These are phyloP conservation scores for Pythium vanterpoolii DNA, from an alignment of 352 stramenopile genomes.

Conservation along the genomic window DNA sequence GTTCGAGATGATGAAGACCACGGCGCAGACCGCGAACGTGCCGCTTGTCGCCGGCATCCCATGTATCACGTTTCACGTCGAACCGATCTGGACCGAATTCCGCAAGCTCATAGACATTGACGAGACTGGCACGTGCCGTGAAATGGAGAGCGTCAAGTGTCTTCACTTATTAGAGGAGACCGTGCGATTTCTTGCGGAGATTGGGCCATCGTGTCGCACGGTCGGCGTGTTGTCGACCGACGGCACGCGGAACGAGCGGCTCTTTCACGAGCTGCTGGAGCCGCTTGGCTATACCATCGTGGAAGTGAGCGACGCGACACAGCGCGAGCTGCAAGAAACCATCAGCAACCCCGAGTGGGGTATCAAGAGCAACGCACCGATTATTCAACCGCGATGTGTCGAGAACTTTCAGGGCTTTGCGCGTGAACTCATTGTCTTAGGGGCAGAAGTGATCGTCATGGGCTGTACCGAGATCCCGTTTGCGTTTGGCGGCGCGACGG, in stretches of 20 bases:
- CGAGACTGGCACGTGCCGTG: constrained; percentile 5
- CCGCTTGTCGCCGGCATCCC: constrained; percentile 39
- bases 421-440: constrained; percentile 26
- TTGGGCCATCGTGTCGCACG: constrained; percentile 22
- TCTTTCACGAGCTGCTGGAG: constrained; percentile 45
- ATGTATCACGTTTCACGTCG: constrained; percentile 52
- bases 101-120: constrained; percentile 18
- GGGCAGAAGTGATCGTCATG: constrained; percentile 40
- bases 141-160: constrained; percentile 22
- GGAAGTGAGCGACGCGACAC: constrained; percentile 29
- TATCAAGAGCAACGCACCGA: constrained; percentile 48
- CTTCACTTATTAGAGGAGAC: constrained; percentile 50
- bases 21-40: constrained; percentile 19
- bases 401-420: constrained; percentile 43
- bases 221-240: constrained; percentile 46
- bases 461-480: constrained; percentile 58
- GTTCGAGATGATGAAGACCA: constrained; percentile 34
- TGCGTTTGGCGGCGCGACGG: constrained; percentile 27
- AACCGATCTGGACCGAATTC: constrained; percentile 44
- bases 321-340: constrained; percentile 45
- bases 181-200: constrained; percentile 27
- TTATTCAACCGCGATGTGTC: constrained; percentile 31
- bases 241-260: constrained; percentile 32
- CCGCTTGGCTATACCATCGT: constrained; percentile 36
- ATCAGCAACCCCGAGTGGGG: constrained; percentile 49